A percentile compares a stretch with the other conserved stretches of the same genome.
Evolutionary conservation across 2,329 filamentous ascomycete species (phyloP).

Genomic region (Paecilomyces variotii): DNA sequence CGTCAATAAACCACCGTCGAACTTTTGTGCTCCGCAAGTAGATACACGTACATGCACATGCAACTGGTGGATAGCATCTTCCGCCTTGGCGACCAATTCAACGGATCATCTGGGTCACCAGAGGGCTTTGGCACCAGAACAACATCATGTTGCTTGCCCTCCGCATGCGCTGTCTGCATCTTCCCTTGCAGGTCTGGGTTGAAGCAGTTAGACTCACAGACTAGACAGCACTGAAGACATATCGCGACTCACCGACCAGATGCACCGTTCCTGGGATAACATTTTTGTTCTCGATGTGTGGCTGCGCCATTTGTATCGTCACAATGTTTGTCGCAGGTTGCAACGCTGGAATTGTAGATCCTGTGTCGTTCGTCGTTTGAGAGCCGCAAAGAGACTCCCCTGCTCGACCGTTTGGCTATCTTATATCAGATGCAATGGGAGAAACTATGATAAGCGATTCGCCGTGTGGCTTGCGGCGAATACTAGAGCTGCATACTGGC

Average conservation of each 20-base stretch:
- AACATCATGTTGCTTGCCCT: conserved; percentile 15
- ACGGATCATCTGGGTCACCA: conserved; percentile 31
- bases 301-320: neutral
- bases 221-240: conserved; percentile 15
- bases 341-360: neutral
- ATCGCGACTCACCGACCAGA: conserved; percentile 21
- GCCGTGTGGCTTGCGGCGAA: neutral
- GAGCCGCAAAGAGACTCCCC: neutral
- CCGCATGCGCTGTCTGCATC: neutral
- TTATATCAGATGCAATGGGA: neutral
- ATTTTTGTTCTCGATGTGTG: neutral
- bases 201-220: neutral
- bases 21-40: neutral
- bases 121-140: conserved; percentile 29
- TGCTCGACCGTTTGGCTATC: neutral
- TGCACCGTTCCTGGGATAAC: conserved; percentile 28
- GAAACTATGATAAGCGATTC: neutral
- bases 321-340: neutral
- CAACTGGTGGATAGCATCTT: conserved; percentile 24
- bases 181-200: neutral
- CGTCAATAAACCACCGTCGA: neutral
- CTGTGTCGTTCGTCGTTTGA: neutral
- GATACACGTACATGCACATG: conserved; percentile 18
- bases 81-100: conserved; percentile 28
- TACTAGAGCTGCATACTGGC: neutral